Percentiles rank a stretch among this genome's conserved stretches.
These are phyloP conservation scores for Suzukiozyma palmioleophila DNA, from an alignment of 1,139 yeast genomes.

Conservation along the genomic window DNA sequence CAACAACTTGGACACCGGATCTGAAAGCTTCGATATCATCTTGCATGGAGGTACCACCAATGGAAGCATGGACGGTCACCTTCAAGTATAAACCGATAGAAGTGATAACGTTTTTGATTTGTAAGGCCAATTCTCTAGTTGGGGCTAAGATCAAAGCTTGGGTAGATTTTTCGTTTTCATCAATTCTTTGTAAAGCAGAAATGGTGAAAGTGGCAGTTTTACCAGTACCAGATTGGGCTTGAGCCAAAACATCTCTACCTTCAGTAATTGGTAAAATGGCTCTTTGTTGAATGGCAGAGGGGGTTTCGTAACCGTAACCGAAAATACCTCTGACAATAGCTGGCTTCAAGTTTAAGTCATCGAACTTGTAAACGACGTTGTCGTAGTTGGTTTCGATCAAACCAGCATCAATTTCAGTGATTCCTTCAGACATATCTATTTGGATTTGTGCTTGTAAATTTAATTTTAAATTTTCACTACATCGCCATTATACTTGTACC, in stretches of 20 bases:
- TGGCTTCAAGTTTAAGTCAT: constrained; percentile 79
- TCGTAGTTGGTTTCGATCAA: constrained; percentile 96
- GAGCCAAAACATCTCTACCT: constrained; percentile 96
- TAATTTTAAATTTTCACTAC: not conserved
- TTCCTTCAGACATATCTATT: constrained; percentile 48
- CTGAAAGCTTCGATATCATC: constrained; percentile 92
- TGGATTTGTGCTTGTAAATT: constrained; percentile 4
- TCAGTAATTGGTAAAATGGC: constrained; percentile 95
- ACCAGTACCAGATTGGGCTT: constrained; percentile 99
- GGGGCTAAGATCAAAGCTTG: constrained; percentile 97
- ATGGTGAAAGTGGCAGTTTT: constrained; percentile 99
- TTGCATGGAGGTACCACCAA: constrained; percentile 93
- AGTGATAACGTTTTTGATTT: constrained; percentile 93
- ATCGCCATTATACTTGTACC: not conserved
- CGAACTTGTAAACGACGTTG: constrained; percentile 87
- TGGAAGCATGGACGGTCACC: constrained; percentile 94
- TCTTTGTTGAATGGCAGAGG: constrained; percentile 97
- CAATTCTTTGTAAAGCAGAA: constrained; percentile 92
- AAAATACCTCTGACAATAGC: constrained; percentile 82
- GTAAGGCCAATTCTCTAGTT: constrained; percentile 97
- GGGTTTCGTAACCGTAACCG: constrained; percentile 97
- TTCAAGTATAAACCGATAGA: constrained; percentile 93
- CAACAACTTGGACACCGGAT: constrained; percentile 92
- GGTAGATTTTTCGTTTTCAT: constrained; percentile 68
- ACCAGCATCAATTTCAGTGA: constrained; percentile 78